Evolutionary conservation across 2,329 filamentous ascomycete genomes (phyloP).

Genomic region (Sclerotinia spermophila): DNA sequence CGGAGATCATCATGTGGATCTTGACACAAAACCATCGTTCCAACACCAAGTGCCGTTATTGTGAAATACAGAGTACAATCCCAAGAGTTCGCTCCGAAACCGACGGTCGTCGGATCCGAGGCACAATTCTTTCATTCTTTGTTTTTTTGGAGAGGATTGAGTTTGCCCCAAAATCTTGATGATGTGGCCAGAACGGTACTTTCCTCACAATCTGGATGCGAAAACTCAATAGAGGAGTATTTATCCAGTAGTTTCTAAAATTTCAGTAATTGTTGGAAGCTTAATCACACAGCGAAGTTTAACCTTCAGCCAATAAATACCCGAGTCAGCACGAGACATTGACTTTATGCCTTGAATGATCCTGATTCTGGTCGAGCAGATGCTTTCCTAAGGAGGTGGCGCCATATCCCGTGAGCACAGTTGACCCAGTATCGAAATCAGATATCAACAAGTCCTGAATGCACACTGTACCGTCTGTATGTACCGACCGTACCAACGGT

Average conservation of each 20-base stretch:
- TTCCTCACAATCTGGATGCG: not conserved
- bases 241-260: not conserved
- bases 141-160: not conserved
- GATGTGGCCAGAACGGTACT: not conserved
- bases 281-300: constrained; percentile 7
- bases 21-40: constrained; percentile 1
- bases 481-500: not conserved
- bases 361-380: not conserved
- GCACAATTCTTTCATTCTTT: not conserved
- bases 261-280: not conserved
- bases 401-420: not conserved
- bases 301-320: not conserved
- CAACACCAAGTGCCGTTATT: not conserved
- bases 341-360: not conserved
- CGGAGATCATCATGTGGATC: constrained; percentile 10
- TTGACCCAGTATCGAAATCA: not conserved
- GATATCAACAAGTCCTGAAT: not conserved
- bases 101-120: not conserved
- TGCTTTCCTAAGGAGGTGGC: constrained; percentile 1
- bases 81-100: not conserved
- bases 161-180: not conserved
- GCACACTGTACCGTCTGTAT: too few species aligned
- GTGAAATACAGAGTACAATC: not conserved
- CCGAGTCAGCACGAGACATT: constrained; percentile 10
- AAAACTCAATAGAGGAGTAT: not conserved